Conservation (phyloP, 352 stramenopile genomes). For the Stramenopiles sp. region DNA sequence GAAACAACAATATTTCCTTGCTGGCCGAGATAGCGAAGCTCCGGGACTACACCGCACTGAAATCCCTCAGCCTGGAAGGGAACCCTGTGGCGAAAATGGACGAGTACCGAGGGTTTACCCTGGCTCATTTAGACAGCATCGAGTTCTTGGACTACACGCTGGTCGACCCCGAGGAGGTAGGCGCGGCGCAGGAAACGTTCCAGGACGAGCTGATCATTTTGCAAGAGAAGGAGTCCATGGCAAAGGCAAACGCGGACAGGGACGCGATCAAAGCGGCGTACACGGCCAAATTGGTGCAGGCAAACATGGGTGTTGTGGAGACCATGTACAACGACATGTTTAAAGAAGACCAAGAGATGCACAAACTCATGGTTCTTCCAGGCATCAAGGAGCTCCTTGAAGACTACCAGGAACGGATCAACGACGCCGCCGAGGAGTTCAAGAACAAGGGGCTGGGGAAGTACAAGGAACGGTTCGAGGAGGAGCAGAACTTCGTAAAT, state of each 20-base stretch:
- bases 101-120: conserved; percentile 66
- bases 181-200: conserved; percentile 62
- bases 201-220: conserved; percentile 45
- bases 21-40: conserved; percentile 41
- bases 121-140: conserved; percentile 70
- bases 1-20: conserved; percentile 57
- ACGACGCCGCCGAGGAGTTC: conserved; percentile 50
- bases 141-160: conserved; percentile 78
- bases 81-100: conserved; percentile 72
- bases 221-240: conserved; percentile 45
- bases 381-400: conserved; percentile 64
- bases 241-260: conserved; percentile 42
- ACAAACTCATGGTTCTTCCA: conserved; percentile 64
- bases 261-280: conserved; percentile 53
- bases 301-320: conserved; percentile 63
- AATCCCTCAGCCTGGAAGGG: conserved; percentile 65
- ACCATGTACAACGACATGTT: conserved; percentile 72
- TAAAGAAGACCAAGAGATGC: conserved; percentile 65
- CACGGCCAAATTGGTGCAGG: conserved; percentile 46
- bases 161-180: conserved; percentile 45
- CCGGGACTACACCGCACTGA: conserved; percentile 33
- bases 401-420: conserved; percentile 59
- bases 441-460: conserved; percentile 32
- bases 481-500: conserved; percentile 38
- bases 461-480: conserved; percentile 38